Evolutionary conservation across 2,329 filamentous ascomycete species (phyloP), one percentile per base, ranked within the genome.

Genomic region (Colletotrichum tamarilloi): DNA sequence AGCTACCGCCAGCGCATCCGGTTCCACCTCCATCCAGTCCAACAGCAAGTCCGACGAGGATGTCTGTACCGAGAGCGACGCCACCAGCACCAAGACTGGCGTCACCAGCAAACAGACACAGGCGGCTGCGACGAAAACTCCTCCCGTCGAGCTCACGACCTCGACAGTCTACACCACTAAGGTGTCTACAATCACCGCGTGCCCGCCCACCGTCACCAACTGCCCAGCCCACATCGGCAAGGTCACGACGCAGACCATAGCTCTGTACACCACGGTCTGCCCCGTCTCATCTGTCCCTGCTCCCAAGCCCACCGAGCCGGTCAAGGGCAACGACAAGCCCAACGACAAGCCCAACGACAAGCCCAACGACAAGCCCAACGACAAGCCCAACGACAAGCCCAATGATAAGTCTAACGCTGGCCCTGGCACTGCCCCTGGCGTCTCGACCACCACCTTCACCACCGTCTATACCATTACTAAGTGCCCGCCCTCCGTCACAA

Each of bases 151-250:
- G 56, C 62, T 78, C 66, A 78, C 77, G 35, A 84, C 82, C 32
- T 84, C 82, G 67, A 83, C 82, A n/a, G 79, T 86, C 65, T 85
- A 80, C 77, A 81, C 81, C 63, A 85, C 82, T 22, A 76, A 76
- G 16, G 78, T 89, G 75, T 84, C 88, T 75, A 91, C 89, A 76
- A 84, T 90, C 80, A 90, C 87, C 77, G 87, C 86, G 53, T 91
- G 89, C 80, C 85, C 84, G 60, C 82, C 88, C 19, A 77, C 78
- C 19, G 80, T 85, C 4, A 78, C 77, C 42, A 77, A 84, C 81
- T 85, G 83, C 77, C 82, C 84, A 12, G 79, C 68, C 8, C 77
- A 76, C 35, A 75, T 79, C 46, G 79, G 79, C 53, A 77, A 81
- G 42, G 80, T 85, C 46, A 82, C 81, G 19, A 86, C 85, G 3